phyloP scores from a whole-genome alignment of 1,284 basidiomycete species.

The Rhodotorula glutinis region DNA sequence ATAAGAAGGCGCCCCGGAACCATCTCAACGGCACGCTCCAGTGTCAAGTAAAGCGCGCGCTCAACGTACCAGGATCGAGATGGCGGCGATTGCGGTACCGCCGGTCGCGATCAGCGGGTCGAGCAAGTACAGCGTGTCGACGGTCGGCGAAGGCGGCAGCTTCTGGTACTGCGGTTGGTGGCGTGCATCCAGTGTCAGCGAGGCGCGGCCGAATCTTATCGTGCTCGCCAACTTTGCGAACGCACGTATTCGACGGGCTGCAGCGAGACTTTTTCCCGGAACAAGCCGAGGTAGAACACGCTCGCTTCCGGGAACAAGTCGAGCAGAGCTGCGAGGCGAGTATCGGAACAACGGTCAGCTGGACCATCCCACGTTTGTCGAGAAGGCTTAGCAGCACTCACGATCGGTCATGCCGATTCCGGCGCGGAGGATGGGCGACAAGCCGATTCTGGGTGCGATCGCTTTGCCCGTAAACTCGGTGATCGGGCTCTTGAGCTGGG shows the following conservation, averaged over 20 bases:
- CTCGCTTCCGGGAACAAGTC: slow-evolving; percentile 78
- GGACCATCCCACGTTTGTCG: no score
- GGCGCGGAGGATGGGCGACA: slow-evolving; percentile 87
- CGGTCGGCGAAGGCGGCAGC: slow-evolving; percentile 69
- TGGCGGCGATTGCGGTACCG: slow-evolving; percentile 82
- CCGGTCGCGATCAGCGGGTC: slow-evolving; percentile 90
- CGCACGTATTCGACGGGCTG: slow-evolving; percentile 85
- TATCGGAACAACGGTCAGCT: no score
- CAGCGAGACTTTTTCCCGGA: slow-evolving; percentile 80
- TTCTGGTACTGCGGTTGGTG: slow-evolving; percentile 62
- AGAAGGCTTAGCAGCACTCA: slow-evolving; percentile 33
- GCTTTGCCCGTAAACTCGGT: slow-evolving; percentile 50
- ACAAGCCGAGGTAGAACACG: slow-evolving; percentile 86
- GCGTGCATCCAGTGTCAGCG: no score
- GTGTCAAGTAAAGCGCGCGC: neutral
- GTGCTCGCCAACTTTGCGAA: no score
- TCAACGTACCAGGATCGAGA: slow-evolving; percentile 63
- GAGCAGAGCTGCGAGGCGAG: slow-evolving; percentile 55
- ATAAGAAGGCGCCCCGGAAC: no score
- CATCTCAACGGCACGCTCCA: neutral
- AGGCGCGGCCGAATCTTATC: no score
- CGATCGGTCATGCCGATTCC: slow-evolving; percentile 92
- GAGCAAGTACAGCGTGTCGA: slow-evolving; percentile 78
- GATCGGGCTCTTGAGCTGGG: slow-evolving; percentile 46
- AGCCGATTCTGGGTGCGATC: slow-evolving; percentile 64